These are phyloP conservation scores for Peronospora belbahrii DNA, from an alignment of 352 stramenopile species.

Conservation along the genomic window DNA sequence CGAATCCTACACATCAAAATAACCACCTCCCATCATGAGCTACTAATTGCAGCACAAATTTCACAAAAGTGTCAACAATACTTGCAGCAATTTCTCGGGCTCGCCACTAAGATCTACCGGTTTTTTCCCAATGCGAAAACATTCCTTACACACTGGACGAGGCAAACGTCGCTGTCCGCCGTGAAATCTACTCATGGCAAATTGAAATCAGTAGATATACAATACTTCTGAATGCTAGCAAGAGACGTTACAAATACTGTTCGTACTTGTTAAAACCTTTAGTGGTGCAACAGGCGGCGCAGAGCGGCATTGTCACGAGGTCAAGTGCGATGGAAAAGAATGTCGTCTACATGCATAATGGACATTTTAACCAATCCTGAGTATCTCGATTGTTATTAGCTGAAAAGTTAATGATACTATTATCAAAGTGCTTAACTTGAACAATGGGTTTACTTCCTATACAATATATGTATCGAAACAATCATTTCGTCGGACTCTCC, in stretches of 20 bases:
- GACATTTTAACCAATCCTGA: slow-evolving; percentile 28
- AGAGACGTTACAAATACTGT: not conserved
- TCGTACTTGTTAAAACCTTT: slow-evolving; percentile 78
- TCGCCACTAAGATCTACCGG: slow-evolving; percentile 27
- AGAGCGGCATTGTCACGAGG: slow-evolving; percentile 51
- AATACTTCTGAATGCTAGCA: too few species aligned
- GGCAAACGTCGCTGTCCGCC: slow-evolving; percentile 37
- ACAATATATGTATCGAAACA: too few species aligned
- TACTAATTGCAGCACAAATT: not conserved
- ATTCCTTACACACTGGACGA: slow-evolving; percentile 69
- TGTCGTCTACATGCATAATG: slow-evolving; percentile 3
- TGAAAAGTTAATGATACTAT: too few species aligned
- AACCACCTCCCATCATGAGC: not conserved
- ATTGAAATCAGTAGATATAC: not conserved
- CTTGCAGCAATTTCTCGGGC: slow-evolving; percentile 24
- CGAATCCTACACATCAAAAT: slow-evolving; percentile 14
- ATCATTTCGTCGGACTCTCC: too few species aligned
- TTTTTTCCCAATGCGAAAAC: slow-evolving; percentile 42
- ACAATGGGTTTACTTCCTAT: too few species aligned
- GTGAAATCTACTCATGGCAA: slow-evolving; percentile 41
- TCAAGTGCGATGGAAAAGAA: slow-evolving; percentile 11
- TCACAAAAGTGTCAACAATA: not conserved
- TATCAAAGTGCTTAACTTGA: too few species aligned
- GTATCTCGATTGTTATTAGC: too few species aligned
- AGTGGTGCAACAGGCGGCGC: slow-evolving; percentile 53